Evolutionary conservation across 352 stramenopile genomes (phyloP).

Genomic region (Pythium plurisporium): DNA sequence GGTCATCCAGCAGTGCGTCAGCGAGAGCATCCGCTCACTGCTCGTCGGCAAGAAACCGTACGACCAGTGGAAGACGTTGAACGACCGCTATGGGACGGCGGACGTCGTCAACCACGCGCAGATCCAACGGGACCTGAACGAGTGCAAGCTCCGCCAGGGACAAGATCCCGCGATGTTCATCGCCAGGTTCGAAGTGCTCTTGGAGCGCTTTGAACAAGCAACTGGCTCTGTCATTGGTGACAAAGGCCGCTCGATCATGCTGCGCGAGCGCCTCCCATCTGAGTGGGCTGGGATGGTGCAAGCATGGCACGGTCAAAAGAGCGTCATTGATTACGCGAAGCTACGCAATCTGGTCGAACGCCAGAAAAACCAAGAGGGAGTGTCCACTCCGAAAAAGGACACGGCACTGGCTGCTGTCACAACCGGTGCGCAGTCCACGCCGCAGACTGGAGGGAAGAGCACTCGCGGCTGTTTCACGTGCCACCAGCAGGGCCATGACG

Average conservation of each 20-base stretch:
- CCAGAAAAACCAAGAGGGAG: neutral
- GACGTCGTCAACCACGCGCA: neutral
- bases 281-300: neutral
- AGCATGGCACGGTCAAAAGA: neutral
- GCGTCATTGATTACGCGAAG: neutral
- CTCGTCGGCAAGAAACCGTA: neutral
- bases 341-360: neutral
- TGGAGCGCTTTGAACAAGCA: neutral
- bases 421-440: neutral
- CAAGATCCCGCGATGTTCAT: neutral
- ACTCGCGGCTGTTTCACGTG: neutral
- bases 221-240: neutral
- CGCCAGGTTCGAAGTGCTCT: neutral
- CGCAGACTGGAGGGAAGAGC: neutral
- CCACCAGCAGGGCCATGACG: neutral
- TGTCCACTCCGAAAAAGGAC: slow-evolving; percentile 1
- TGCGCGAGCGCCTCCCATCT: neutral
- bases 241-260: neutral
- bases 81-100: neutral
- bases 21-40: neutral
- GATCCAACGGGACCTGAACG: neutral
- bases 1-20: neutral
- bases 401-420: neutral
- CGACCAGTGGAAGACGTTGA: neutral
- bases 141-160: neutral